Base-by-base conservation (phyloP, 2,329 filamentous ascomycete genomes). In the Aspergillus glaucus region DNA sequence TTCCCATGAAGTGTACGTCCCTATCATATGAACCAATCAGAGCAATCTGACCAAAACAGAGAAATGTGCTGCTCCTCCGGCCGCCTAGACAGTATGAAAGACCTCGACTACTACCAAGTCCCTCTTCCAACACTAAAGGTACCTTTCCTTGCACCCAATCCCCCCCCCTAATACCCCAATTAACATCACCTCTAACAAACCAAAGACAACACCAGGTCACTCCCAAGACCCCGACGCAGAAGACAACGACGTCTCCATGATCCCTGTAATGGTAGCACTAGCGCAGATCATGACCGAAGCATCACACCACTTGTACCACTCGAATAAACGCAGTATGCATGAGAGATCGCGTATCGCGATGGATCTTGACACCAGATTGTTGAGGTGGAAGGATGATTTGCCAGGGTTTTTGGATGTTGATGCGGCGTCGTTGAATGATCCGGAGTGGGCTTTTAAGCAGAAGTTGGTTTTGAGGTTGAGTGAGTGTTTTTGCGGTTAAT, bases 21-120 rank as follows among this genome's bases (percentile, higher is more conserved):
- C 19, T 15, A 26, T 15, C 12, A 4, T 9, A n/a, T 12, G 10
- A 12, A 12, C 1, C 17, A 24, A 22, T 30, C 14, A 40, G 14
- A 7, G 37, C n/a, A 14, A 15, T 30, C 8, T 42, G 45, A 51
- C 42, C 44, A 22, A 21, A 43, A 36, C 28, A 64, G 61, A 37
- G 62, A 65, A 50, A 63, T 65, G 59, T 64, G 60, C 45, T 57
- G 58, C 45, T 62, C 62, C 15, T 61, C 60, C 2, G 62, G 62
- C 5, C 55, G 62, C 0, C 55, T 61, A n/a, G 56, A 62, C 42
- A 59, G 57, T 45, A 57, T 65, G 47, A 62, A 61, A 42, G 56
- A 60, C 9, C 56, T 63, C 6, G 50, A 53, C 10, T 58, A 59
- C 40, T 64, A 65, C 39, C 53, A 59, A 43, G 52, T 57, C 3